phyloP scores from a whole-genome alignment of 176 grass and related monocot genomes.

The Oryza longistaminata region DNA sequence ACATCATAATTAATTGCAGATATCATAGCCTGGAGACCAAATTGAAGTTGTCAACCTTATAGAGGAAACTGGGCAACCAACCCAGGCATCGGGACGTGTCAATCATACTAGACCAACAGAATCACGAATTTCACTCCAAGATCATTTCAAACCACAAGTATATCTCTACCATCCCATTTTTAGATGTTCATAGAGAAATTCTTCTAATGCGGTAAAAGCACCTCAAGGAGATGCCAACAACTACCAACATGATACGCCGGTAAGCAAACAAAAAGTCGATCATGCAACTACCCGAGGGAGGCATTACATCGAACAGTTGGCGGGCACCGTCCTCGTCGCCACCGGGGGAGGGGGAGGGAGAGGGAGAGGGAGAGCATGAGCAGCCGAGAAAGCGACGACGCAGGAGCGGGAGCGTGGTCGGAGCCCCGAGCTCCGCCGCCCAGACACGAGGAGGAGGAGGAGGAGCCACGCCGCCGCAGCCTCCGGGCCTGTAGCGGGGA shows the following conservation, averaged over 20 bases:
- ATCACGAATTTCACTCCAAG: neutral
- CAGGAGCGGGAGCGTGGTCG: neutral
- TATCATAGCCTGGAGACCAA: neutral
- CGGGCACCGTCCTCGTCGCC: neutral
- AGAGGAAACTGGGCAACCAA: neutral
- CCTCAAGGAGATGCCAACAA: neutral
- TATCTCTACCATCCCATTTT: neutral
- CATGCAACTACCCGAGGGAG: neutral
- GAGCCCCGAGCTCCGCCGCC: neutral
- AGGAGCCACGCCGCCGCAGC: constrained; percentile 7
- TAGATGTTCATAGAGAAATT: neutral
- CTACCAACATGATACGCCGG: neutral
- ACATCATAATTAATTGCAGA: neutral
- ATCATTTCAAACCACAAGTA: neutral
- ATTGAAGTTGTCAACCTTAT: neutral
- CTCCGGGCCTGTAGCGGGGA: neutral
- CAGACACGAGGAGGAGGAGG: constrained; percentile 1
- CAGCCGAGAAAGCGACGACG: neutral
- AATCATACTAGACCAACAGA: neutral
- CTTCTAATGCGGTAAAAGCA: neutral
- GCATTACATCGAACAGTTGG: constrained; percentile 52
- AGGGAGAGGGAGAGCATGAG: constrained; percentile 41
- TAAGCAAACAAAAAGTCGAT: neutral
- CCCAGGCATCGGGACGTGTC: neutral
- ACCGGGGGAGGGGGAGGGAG: neutral